phyloP scores from a whole-genome alignment of 352 stramenopile species.

The Aphanomyces euteiches region DNA sequence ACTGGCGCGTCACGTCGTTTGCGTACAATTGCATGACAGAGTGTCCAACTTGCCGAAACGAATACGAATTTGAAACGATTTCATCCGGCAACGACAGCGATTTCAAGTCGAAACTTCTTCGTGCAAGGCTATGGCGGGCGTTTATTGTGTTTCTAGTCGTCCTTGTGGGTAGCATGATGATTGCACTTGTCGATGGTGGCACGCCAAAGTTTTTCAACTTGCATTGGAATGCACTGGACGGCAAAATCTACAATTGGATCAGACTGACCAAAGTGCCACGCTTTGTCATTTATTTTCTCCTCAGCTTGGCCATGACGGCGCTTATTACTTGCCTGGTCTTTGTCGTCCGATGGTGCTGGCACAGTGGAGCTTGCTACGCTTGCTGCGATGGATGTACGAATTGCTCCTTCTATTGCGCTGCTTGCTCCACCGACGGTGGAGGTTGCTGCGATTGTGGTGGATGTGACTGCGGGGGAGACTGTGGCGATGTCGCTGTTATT shows the following conservation, averaged over 20 bases:
- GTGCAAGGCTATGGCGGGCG: background rate
- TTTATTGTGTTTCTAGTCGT: conserved; percentile 17
- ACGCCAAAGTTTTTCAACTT: conserved; percentile 22
- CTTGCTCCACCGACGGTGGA: background rate
- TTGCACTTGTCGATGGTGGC: conserved; percentile 16
- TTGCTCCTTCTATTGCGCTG: background rate
- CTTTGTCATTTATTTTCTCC: conserved; percentile 18
- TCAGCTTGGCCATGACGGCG: conserved; percentile 16
- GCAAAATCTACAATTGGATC: conserved; percentile 22
- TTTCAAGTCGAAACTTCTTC: background rate
- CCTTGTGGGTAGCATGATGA: conserved; percentile 17
- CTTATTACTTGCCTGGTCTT: conserved; percentile 13
- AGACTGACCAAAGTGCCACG: conserved; percentile 9
- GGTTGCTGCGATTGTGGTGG: background rate
- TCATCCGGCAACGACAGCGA: background rate
- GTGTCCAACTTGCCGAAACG: background rate
- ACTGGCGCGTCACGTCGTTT: conserved; percentile 8
- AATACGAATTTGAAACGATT: background rate
- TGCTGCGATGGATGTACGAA: background rate
- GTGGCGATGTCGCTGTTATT: conserved; percentile 1
- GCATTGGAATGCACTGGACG: conserved; percentile 25
- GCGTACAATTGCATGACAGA: conserved; percentile 20
- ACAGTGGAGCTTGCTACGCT: background rate
- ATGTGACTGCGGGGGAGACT: background rate
- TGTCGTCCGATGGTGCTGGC: background rate